Base-by-base conservation (phyloP, 1,139 yeast species). In the Zygosaccharomyces sapae region DNA sequence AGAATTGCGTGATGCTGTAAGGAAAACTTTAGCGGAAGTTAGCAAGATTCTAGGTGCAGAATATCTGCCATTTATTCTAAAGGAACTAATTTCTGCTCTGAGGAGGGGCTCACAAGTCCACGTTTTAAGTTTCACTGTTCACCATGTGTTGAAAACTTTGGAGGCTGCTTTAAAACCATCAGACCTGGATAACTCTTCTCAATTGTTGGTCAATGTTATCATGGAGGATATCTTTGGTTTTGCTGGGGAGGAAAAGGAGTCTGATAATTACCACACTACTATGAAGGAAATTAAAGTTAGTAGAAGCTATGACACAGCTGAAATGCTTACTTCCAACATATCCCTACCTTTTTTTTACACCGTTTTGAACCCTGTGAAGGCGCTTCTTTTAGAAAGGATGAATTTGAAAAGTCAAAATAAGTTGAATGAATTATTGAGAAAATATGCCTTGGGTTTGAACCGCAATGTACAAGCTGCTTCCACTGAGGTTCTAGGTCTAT, bases 221-320 rank as follows among this genome's bases (percentile, higher is more conserved):
- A 90, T 92, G 96, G 96, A 89, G 62, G 97, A 92, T 61, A 78
- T 81, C 2, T 90, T 92, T 67, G 99, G 98, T 13, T 79, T 85
- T 4, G 88, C 96, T 7, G 96, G 97, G 33, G 84, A 84, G 61
- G 98, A 92, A 62, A 92, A 94, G 64, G 98, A 92, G 56, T 90
- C 94, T 13, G 97, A 89, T 53, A 96, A 90, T 24, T 92, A 92
- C 61, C 79, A 79, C 44, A 83, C 88, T 43, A 83, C 83, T 53
- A 86, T 89, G 83, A 87, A 86, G 58, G 98, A 92, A 71, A 94
- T 92, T 36, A 89, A 87, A 61, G 83, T 81, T 57, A 87, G 87
- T 61, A 89, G 87, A 68, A 85, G 96, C 72, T 86, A 73, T 63
- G 97, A 92, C 56, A 81, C 95, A 4, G 94, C 84, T 34, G 96